Conservation (phyloP, 345 rosid species). For the Eucalyptus paniculata region DNA sequence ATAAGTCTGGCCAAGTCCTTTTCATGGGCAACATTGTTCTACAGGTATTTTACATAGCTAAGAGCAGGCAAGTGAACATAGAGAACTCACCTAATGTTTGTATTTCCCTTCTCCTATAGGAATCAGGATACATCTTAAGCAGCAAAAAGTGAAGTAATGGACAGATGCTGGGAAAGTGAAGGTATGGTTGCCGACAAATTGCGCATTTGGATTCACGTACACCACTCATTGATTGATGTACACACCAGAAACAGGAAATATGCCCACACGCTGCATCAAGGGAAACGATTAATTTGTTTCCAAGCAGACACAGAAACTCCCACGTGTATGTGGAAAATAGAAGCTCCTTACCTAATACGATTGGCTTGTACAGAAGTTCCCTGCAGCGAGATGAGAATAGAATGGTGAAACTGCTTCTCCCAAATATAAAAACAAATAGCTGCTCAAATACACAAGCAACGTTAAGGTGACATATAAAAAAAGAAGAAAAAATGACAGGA, state of each 20-base stretch:
- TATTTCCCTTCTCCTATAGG: constrained; percentile 38
- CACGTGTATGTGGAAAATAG: background rate
- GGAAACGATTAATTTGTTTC: background rate
- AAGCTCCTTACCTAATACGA: constrained; percentile 52
- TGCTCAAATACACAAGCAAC: background rate
- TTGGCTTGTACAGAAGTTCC: constrained; percentile 85
- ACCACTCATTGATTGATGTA: constrained; percentile 41
- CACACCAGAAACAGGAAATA: constrained; percentile 90
- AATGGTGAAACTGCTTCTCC: background rate
- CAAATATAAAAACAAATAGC: background rate
- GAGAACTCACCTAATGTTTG: constrained; percentile 33
- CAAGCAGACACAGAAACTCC: background rate
- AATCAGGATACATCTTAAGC: constrained; percentile 48
- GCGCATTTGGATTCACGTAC: constrained; percentile 40
- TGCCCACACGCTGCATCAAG: constrained; percentile 70
- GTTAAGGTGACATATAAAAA: background rate
- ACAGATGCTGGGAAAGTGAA: constrained; percentile 59
- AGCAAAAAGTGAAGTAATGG: constrained; percentile 52
- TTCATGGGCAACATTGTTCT: background rate
- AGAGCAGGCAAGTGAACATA: background rate
- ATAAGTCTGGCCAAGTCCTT: background rate
- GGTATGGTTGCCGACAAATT: constrained; percentile 48
- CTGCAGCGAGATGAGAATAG: constrained; percentile 22
- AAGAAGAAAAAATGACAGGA: background rate
- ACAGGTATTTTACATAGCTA: background rate